Evolutionary conservation across 768 basidiomycete species (phyloP), one percentile per base, ranked within the genome.

Genomic region (Boletellus sp.): DNA sequence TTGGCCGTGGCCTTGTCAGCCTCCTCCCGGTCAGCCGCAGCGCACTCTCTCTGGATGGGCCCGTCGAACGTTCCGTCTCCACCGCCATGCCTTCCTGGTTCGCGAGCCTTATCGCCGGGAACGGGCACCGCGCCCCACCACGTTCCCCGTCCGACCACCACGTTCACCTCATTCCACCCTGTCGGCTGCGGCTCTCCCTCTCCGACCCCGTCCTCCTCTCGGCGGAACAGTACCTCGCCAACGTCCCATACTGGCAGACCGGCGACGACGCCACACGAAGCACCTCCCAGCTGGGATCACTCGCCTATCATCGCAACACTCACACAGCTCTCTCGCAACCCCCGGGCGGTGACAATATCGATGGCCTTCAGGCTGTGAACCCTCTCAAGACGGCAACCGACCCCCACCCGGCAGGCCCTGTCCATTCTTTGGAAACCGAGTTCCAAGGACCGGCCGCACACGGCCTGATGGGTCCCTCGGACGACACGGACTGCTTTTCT

Each of bases 181-280:
- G 55, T 39, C 55, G 50, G 39, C n/a, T 66, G 13, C 55, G 49
- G 8, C 48, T 57, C 23, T 66, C 62, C 4, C 26, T 63, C 15
- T 50, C 64, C 22, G 64, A 57, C 17, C 55, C 64, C 32, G 54
- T 61, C 31, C 56, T 64, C 46, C 48, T 55, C 45, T 54, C 54
- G 20, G 51, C 56, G 36, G 56, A 64, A 26, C 45, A 46, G 34
- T 42, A 37, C 19, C 49, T 62, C 5, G 45, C 49, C 31, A 16
- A 12, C 16, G 28, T 33, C 8, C 53, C 47, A 12, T 35, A 37
- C 33, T 16, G 41, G 16, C 40, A 49, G 28, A 22, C 48, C 35
- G 15, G 20, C 38, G 15, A 42, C 46, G 33, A 40, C 11, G 33
- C 35, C 37, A 32, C 47, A 32, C 39, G 24, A 35, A 47, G 26